Conservation (phyloP, 1,284 basidiomycete genomes). For the Trichosporon faecale region DNA sequence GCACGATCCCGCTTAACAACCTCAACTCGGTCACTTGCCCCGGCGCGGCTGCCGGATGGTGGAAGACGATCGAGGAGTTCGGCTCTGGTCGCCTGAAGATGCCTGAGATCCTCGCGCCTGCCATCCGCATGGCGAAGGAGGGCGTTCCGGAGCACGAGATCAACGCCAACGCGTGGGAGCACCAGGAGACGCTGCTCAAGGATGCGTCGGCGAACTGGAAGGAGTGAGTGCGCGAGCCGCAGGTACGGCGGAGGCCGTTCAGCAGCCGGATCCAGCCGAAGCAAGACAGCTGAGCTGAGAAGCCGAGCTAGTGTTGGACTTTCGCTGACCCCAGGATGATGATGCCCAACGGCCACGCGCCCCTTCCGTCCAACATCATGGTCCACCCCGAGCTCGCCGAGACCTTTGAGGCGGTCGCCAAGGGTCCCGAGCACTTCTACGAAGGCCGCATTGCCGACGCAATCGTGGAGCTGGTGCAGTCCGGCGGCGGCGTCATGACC, state of each 20-base stretch:
- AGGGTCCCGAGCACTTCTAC: constrained; percentile 88
- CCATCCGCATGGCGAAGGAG: constrained; percentile 78
- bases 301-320: not conserved
- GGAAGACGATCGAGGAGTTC: constrained; percentile 77
- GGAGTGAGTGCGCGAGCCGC: constrained; percentile 49
- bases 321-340: constrained; percentile 40
- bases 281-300: too few species aligned
- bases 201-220: constrained; percentile 73
- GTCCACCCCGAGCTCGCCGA: constrained; percentile 71
- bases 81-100: constrained; percentile 78
- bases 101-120: constrained; percentile 80
- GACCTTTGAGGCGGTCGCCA: constrained; percentile 74
- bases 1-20: constrained; percentile 66
- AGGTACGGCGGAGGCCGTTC: too few species aligned
- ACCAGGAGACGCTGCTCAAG: constrained; percentile 70
- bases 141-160: constrained; percentile 67
- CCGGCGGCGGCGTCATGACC: constrained; percentile 82
- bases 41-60: constrained; percentile 88
- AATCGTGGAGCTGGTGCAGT: constrained; percentile 73
- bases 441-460: constrained; percentile 72
- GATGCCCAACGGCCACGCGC: constrained; percentile 43
- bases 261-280: too few species aligned
- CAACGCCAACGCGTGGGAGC: constrained; percentile 65
- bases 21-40: constrained; percentile 90
- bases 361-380: constrained; percentile 69